These are phyloP conservation scores for Cercospora berteroae DNA, from an alignment of 2,329 filamentous ascomycete genomes.

Conservation along the genomic window DNA sequence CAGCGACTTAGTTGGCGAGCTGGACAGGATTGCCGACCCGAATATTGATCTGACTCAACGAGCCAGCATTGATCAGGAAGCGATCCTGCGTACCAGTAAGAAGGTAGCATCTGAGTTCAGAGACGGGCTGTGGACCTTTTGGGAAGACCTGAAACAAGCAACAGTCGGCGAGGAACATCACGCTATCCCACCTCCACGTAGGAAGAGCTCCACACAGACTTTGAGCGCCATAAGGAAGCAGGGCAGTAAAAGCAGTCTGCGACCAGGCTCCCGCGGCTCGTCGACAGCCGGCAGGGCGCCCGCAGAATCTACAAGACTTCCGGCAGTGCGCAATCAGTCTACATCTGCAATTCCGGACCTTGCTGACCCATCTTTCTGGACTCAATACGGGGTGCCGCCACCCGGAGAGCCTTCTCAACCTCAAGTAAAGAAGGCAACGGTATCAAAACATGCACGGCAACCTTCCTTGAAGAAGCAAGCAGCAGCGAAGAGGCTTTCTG, in stretches of 20 bases:
- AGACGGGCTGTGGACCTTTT: constrained; percentile 87
- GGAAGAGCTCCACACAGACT: constrained; percentile 32
- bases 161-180: constrained; percentile 90
- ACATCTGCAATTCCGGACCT: constrained; percentile 30
- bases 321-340: constrained; percentile 24
- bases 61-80: constrained; percentile 45
- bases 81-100: constrained; percentile 59
- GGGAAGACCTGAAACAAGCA: constrained; percentile 91
- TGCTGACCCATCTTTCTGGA: constrained; percentile 34
- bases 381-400: constrained; percentile 26
- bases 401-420: constrained; percentile 17
- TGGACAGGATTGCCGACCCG: constrained; percentile 10
- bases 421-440: constrained; percentile 28
- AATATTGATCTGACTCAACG: constrained; percentile 38
- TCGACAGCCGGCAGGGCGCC: constrained; percentile 23
- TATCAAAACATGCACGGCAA: constrained; percentile 25
- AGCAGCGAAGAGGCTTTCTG: constrained; percentile 16
- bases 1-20: constrained; percentile 5
- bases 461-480: constrained; percentile 23
- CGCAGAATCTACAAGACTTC: constrained; percentile 21
- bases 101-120: constrained; percentile 88
- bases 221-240: constrained; percentile 26
- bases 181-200: constrained; percentile 45
- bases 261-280: constrained; percentile 25
- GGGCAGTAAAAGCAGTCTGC: constrained; percentile 31